phyloP scores from a whole-genome alignment of 2,329 filamentous ascomycete species.

The Grosmannia penicillata region DNA sequence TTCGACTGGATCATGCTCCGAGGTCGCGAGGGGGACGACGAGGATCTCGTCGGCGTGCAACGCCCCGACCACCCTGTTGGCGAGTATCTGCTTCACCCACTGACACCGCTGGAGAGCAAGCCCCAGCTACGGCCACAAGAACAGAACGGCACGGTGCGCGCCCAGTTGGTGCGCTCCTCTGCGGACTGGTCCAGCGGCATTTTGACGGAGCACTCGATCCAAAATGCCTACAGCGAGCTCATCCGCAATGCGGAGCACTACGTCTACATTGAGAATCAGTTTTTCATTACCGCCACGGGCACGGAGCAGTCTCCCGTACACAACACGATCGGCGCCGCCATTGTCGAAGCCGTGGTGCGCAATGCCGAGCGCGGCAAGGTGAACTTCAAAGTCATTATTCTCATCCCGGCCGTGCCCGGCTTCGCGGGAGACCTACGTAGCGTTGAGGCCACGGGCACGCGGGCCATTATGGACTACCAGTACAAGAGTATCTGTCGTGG shows the following conservation, averaged over 20 bases:
- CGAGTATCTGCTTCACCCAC: conserved; percentile 69
- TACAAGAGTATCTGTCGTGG: conserved; percentile 92
- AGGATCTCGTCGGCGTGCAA: conserved; percentile 79
- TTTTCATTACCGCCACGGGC: conserved; percentile 91
- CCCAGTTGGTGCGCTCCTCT: conserved; percentile 79
- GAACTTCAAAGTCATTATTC: conserved; percentile 75
- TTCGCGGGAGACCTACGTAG: conserved; percentile 85
- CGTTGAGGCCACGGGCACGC: conserved; percentile 68
- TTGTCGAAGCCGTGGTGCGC: conserved; percentile 76
- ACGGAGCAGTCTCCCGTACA: conserved; percentile 74
- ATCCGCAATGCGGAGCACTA: conserved; percentile 82
- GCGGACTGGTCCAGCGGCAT: conserved; percentile 92
- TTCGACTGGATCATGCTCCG: conserved; percentile 79
- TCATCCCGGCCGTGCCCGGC: conserved; percentile 84
- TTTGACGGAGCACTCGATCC: conserved; percentile 68
- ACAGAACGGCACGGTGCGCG: conserved; percentile 61
- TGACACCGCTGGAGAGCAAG: conserved; percentile 55
- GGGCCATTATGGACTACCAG: conserved; percentile 97
- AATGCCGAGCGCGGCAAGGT: conserved; percentile 67
- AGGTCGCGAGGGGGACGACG: conserved; percentile 60
- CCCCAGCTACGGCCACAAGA: conserved; percentile 22
- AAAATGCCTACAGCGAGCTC: conserved; percentile 72
- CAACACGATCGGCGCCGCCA: conserved; percentile 76
- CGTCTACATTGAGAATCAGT: conserved; percentile 97
- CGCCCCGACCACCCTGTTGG: conserved; percentile 80